Evolutionary conservation across 2,329 filamentous ascomycete genomes (phyloP).

Genomic region (Cryphonectria parasitica): DNA sequence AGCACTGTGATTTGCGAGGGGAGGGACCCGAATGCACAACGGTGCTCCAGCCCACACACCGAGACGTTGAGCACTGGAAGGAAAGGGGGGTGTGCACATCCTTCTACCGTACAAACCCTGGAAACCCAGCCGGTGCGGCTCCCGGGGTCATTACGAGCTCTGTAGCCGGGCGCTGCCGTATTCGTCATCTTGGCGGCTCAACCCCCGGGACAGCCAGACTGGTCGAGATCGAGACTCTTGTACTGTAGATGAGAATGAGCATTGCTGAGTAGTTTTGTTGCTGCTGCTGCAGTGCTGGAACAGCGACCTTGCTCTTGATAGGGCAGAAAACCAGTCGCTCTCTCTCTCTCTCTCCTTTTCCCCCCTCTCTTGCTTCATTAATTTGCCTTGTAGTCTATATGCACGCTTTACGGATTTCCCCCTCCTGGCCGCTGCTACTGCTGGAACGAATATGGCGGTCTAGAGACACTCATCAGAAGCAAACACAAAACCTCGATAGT

Average conservation of each 20-base stretch:
- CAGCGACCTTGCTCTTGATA: background rate
- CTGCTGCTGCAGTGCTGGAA: background rate
- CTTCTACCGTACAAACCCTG: background rate
- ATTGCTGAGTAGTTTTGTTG: background rate
- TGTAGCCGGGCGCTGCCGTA: background rate
- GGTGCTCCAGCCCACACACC: background rate
- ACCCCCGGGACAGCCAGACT: background rate
- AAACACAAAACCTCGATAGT: background rate
- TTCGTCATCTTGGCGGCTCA: background rate
- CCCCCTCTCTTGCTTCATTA: too few relatives aligned
- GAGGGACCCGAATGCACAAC: background rate
- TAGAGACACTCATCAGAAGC: background rate
- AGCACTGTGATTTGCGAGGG: too few relatives aligned
- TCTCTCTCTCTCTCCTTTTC: too few relatives aligned
- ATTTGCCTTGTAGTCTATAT: background rate
- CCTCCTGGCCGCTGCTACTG: background rate
- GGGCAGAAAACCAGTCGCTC: background rate
- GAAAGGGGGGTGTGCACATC: background rate
- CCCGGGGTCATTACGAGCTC: conserved; percentile 1
- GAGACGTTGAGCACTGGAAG: background rate
- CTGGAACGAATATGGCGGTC: background rate
- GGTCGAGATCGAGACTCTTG: background rate
- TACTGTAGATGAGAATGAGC: background rate
- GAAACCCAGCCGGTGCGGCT: background rate
- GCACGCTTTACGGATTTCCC: background rate